Conservation (phyloP, 2,329 filamentous ascomycete species). For the Diaporthe nobilis region DNA sequence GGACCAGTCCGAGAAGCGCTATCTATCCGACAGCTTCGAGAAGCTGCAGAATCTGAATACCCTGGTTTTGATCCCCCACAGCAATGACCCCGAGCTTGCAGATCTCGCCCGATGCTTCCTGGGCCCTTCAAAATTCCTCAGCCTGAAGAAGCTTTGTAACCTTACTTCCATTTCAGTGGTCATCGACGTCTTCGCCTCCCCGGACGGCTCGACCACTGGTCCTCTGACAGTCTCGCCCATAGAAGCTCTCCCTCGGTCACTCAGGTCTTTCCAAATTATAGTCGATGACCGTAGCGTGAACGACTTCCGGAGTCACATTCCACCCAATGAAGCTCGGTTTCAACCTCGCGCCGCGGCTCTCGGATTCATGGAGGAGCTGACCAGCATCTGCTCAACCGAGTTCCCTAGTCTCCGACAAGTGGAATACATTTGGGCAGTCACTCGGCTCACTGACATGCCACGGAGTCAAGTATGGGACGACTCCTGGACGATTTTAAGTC, state of each 20-base stretch:
- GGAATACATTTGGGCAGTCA: not conserved
- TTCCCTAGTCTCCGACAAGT: not conserved
- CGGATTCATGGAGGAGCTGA: not conserved
- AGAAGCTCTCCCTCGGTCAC: not conserved
- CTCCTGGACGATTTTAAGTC: no score
- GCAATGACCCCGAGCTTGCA: no score
- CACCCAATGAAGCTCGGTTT: not conserved
- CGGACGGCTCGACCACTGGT: not conserved
- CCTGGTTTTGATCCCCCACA: not conserved
- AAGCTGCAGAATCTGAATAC: not conserved
- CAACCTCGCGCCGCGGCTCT: not conserved
- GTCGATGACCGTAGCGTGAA: not conserved
- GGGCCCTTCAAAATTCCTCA: not conserved
- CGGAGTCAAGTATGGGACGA: no score
- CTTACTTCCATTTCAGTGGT: not conserved
- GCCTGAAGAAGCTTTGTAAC: not conserved
- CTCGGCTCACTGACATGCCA: no score
- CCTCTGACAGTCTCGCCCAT: not conserved
- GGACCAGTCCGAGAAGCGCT: not conserved
- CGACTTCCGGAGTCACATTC: accelerated
- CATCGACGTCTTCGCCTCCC: not conserved
- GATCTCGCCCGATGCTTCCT: not conserved
- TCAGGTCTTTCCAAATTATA: not conserved
- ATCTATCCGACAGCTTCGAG: not conserved
- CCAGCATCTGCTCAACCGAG: not conserved